A percentile compares a stretch with the other conserved stretches of the same genome.
Conservation (phyloP, 2,329 filamentous ascomycete species). For the Escovopsis sp. region DNA sequence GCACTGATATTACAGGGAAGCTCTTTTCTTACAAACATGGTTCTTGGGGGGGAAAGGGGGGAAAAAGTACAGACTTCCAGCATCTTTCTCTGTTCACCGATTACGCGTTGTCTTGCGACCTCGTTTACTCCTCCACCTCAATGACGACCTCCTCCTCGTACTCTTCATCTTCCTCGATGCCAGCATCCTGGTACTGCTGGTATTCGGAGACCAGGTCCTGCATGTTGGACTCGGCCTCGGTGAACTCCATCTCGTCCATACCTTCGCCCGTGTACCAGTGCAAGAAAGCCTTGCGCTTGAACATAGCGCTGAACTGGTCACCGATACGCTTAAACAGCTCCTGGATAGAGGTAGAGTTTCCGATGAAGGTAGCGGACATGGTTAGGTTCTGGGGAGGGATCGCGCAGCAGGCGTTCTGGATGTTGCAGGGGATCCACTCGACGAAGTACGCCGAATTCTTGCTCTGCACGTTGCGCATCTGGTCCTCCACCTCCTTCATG, state of each 20-base stretch:
- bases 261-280: constrained; percentile 99
- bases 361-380: constrained; percentile 98
- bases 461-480: constrained; percentile 99
- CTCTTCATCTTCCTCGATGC: constrained; percentile 93
- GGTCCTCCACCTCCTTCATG: constrained; percentile 99
- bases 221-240: constrained; percentile 99
- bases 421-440: constrained; percentile 99
- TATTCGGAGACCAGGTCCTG: constrained; percentile 99
- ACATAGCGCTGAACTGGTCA: constrained; percentile 99
- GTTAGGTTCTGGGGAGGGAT: constrained; percentile 94
- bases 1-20: neutral
- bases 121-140: constrained; percentile 5
- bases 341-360: constrained; percentile 99
- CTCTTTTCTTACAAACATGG: neutral
- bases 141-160: constrained; percentile 69
- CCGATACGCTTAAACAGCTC: constrained; percentile 99
- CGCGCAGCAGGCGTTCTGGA: constrained; percentile 97
- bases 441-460: constrained; percentile 99
- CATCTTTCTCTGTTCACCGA: neutral
- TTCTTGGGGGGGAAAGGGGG: neutral
- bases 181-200: constrained; percentile 99
- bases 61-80: neutral
- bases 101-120: neutral
- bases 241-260: constrained; percentile 99
- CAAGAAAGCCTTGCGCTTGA: constrained; percentile 99